phyloP scores from a whole-genome alignment of 352 stramenopile genomes.

The Globisporangium canariense region DNA sequence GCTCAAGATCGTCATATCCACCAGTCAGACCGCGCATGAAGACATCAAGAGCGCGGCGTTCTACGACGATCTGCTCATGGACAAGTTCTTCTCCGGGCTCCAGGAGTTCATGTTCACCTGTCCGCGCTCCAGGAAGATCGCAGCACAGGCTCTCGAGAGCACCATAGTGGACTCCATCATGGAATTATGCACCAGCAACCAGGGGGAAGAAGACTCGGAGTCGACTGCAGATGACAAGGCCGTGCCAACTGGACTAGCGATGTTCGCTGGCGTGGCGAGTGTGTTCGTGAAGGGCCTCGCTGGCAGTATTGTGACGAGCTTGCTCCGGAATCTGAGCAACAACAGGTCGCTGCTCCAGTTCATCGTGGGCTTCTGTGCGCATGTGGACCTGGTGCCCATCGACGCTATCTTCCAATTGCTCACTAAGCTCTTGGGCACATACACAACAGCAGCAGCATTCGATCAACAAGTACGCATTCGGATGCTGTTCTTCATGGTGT shows the following conservation, averaged over 20 bases:
- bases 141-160: conserved; percentile 23
- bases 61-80: conserved; percentile 56
- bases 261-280: conserved; percentile 35
- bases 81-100: conserved; percentile 54
- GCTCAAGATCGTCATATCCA: conserved; percentile 4
- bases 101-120: conserved; percentile 58
- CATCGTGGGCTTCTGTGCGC: conserved; percentile 36
- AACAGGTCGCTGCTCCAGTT: conserved; percentile 22
- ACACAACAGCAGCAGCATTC: conserved; percentile 3
- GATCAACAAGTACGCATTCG: neutral
- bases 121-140: conserved; percentile 26
- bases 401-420: conserved; percentile 27
- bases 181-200: neutral
- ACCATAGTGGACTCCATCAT: conserved; percentile 16
- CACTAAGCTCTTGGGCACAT: conserved; percentile 22
- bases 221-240: neutral
- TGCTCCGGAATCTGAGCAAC: conserved; percentile 12
- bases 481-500: conserved; percentile 36
- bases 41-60: conserved; percentile 7
- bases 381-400: conserved; percentile 38
- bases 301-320: conserved; percentile 17
- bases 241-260: conserved; percentile 17
- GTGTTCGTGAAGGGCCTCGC: conserved; percentile 47
- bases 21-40: neutral
- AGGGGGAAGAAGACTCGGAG: neutral